Base-by-base conservation (phyloP, 176 grass and related monocot species). In the Aegilops longissima region DNA sequence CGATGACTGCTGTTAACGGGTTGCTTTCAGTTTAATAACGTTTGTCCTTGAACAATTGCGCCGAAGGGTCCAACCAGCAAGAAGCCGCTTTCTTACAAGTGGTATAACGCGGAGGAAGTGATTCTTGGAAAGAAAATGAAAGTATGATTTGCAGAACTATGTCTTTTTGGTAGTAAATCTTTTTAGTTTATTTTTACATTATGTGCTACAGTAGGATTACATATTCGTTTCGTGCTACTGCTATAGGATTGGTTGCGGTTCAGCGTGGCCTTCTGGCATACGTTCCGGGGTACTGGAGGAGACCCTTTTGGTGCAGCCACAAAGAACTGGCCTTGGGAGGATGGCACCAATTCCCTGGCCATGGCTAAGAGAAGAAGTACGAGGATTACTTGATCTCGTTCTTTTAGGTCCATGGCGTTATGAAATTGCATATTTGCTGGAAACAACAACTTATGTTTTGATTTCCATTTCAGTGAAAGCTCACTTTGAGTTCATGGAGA, bases 101-200 rank as follows among this genome's bases (percentile, higher is more conserved):
- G 92, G 97, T 96, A 96, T 45, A 94, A 94, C 69, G 92, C 87
- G 1, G 97, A 96, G 77, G 94, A 99, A 91, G 94, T 91, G 34
- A 93, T 99, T 69, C 92, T 99, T 12, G 92, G 94, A n/a, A 96
- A 91, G 87, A 99, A 99, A 82, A 99, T 99, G 97, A 96, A 99
- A 81, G 97, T 94, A 81, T 51, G 33, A 12, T 63, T 6, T 80
- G 3, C 59, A 59, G 10, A 59, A 33, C 21, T 54, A 30, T 21
- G 29, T 42, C 29, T 35, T 20, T 27, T 54, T 38, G 6, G 11
- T 58, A 33, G 14, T 39, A 33, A 20, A 67, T 13, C 65, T 6
- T 45, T 36, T 35, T 8, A 61, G 1, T 17, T 35, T 56, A 1
- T 30, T 77, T 82, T 52, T 82, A 14, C 12, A 9, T 40, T 17